phyloP scores from a whole-genome alignment of 768 basidiomycete genomes.

The Termitomyces sp. region DNA sequence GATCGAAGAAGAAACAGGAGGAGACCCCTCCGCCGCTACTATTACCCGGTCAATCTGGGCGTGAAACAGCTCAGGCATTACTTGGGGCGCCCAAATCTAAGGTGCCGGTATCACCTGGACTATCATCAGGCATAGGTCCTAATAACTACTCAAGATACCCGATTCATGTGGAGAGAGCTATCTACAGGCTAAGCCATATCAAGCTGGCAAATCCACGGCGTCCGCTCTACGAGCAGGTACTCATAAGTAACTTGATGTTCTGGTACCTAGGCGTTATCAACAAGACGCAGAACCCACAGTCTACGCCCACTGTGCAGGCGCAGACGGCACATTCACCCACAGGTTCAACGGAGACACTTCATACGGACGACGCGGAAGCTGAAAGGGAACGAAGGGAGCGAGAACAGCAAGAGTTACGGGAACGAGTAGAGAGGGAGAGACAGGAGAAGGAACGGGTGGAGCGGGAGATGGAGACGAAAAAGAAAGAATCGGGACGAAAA shows the following conservation, averaged over 20 bases:
- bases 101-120: slow-evolving; percentile 57
- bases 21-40: slow-evolving; percentile 31
- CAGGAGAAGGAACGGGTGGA: slow-evolving; percentile 37
- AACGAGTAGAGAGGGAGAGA: slow-evolving; percentile 38
- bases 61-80: slow-evolving; percentile 83
- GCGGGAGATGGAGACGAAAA: slow-evolving; percentile 52
- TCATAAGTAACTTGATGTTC: slow-evolving; percentile 95
- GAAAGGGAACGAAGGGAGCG: slow-evolving; percentile 36
- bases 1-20: slow-evolving; percentile 86
- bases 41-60: slow-evolving; percentile 49
- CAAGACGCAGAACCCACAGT: slow-evolving; percentile 63
- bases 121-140: slow-evolving; percentile 34
- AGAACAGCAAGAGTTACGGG: slow-evolving; percentile 36
- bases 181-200: slow-evolving; percentile 96
- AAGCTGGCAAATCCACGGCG: slow-evolving; percentile 96
- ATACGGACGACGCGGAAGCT: slow-evolving; percentile 30
- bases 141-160: slow-evolving; percentile 80
- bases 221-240: slow-evolving; percentile 94
- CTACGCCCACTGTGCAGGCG: slow-evolving; percentile 28
- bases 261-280: slow-evolving; percentile 99
- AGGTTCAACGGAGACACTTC: slow-evolving; percentile 26
- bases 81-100: slow-evolving; percentile 84
- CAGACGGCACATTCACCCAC: slow-evolving; percentile 19
- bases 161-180: slow-evolving; percentile 97
- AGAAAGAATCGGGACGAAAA: slow-evolving; percentile 46